Evolutionary conservation across 2,329 filamentous ascomycete genomes (phyloP), one percentile per base, ranked within the genome.

Genomic region (Claviceps monticola): DNA sequence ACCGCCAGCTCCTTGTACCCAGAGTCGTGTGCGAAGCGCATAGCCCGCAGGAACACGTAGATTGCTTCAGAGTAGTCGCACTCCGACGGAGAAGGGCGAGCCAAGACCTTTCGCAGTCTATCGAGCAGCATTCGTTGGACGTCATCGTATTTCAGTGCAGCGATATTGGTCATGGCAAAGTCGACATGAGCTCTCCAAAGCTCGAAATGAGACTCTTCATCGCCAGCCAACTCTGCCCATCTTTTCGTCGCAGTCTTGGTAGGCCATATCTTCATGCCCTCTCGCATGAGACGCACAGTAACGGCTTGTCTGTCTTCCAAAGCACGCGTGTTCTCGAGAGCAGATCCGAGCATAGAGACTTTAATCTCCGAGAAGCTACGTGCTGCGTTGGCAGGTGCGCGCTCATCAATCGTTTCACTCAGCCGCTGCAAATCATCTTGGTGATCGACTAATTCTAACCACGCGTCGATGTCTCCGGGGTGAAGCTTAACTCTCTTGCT

Each of bases 1-100:
- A 86, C 71, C 1, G 88, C 83, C 34, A 87, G 71, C 62, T 96
- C 91, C 45, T 74, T 71, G 61, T 85, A 95, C 0, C 91, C 91
- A 46, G 85, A 74, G 61, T 95, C 84, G 45, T 81, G 74, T 34
- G 91, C 72, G 60, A 93, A 85, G 2, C 79, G 66, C 0, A 87
- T 91, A n/a, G 83, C 64, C 42, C 88, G 79, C 1, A 94, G 69
- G 17, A 95, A 77, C 1, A 94, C 67, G 61, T 94, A 88, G 2
- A 88, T 67, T 1, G 61, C 62, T 53, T 71, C 68, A 3, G 54
- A 53, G 6, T 56, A 59, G 21, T 56, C 51, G 21, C 56, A 53
- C 2, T 29, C 26, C 2, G 49, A 52, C 26, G 11, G 49, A n/a
- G 19, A 37, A 14, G 54, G 34, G 4, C 51, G 58, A 3, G 57